Percentiles rank a stretch among this genome's conserved stretches.
phyloP scores from a whole-genome alignment of 1,139 yeast species.

The Wickerhamomyces sp. region DNA sequence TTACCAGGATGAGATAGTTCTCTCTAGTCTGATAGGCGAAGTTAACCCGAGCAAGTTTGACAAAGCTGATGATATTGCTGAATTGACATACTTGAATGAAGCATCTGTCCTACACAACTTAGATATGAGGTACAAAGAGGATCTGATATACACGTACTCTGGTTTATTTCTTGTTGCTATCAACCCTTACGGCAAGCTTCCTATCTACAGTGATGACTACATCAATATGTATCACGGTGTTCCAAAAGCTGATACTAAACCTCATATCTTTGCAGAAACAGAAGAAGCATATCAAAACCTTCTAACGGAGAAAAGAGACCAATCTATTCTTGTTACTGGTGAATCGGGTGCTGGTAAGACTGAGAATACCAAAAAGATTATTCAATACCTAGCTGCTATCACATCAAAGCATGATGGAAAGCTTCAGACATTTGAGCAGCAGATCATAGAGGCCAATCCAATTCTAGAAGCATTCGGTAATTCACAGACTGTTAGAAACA shows the following conservation, averaged over 20 bases:
- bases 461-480: conserved; percentile 95
- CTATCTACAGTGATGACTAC: conserved; percentile 64
- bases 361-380: conserved; percentile 93
- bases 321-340: conserved; percentile 92
- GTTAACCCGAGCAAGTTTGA: conserved; percentile 92
- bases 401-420: conserved; percentile 35
- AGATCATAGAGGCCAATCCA: conserved; percentile 91
- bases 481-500: conserved; percentile 91
- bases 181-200: conserved; percentile 78
- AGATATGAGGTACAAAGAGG: conserved; percentile 69
- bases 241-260: conserved; percentile 47
- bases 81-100: conserved; percentile 87
- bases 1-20: conserved; percentile 35
- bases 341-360: conserved; percentile 99
- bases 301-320: conserved; percentile 67
- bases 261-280: conserved; percentile 91
- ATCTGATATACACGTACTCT: conserved; percentile 70
- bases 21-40: conserved; percentile 48
- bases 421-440: conserved; percentile 58
- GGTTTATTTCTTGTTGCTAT: conserved; percentile 95
- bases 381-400: conserved; percentile 84
- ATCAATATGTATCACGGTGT: conserved; percentile 46
- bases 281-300: conserved; percentile 82
- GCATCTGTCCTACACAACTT: conserved; percentile 88
- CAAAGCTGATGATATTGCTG: conserved; percentile 93